Percentiles rank a stretch among this genome's conserved stretches.
Evolutionary conservation across 148 eudicot species (phyloP).

Genomic region (Rheum nobile): DNA sequence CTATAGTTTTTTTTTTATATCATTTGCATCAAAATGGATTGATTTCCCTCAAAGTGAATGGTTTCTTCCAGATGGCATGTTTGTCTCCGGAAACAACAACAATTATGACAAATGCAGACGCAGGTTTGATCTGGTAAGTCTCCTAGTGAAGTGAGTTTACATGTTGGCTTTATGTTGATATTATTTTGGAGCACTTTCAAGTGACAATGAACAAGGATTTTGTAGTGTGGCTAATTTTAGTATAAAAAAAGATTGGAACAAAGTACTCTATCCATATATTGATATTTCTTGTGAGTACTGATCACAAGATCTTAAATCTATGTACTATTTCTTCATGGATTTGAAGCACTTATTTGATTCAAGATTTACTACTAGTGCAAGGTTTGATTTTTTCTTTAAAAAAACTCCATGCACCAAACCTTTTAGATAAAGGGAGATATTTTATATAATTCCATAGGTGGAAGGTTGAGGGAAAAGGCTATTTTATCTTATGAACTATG

Average conservation of each 20-base stretch:
- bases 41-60: constrained; percentile 87
- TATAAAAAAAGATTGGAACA: too few species aligned
- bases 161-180: too few species aligned
- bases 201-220: too few species aligned
- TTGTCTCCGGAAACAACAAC: constrained; percentile 69
- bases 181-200: too few species aligned
- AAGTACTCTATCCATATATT: not conserved
- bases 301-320: too few species aligned
- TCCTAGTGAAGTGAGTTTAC: constrained; percentile 70
- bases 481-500: not conserved
- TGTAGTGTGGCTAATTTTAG: too few species aligned
- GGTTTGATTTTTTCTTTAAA: not conserved
- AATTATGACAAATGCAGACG: constrained; percentile 93
- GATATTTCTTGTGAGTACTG: too few species aligned
- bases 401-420: not conserved
- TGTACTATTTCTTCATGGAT: too few species aligned
- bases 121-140: constrained; percentile 87
- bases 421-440: not conserved
- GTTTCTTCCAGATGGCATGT: constrained; percentile 57
- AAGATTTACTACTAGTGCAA: not conserved
- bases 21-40: constrained; percentile 66
- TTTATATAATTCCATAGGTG: not conserved
- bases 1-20: not conserved
- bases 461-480: not conserved
- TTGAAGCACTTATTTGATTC: not conserved